Base-by-base conservation (phyloP, 768 basidiomycete species). In the Phylloporus sp. region DNA sequence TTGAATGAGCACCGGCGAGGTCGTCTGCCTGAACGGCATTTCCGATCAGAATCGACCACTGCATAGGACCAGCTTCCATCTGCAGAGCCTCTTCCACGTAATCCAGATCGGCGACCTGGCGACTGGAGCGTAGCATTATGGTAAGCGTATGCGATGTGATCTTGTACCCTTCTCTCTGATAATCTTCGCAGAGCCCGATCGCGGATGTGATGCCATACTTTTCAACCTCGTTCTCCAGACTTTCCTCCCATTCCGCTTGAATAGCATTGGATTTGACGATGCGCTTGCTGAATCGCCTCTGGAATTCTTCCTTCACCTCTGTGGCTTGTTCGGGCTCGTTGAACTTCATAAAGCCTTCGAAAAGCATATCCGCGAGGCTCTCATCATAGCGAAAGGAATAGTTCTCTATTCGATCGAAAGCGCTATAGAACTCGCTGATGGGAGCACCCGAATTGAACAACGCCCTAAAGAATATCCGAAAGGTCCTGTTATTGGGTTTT, bases 11-110 rank as follows among this genome's bases (percentile, higher is more conserved):
- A 16, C 72, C 66, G 1, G 54, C 18, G 6, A 73, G 47, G 42
- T 77, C 66, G 16, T 70, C 71, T 1, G 66, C 55, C 12, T 71
- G 72, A 43, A 78, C 61, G 36, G 71, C 71, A 56, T 86, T 85
- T 39, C 64, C 61, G 52, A 90, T 73, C 29, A 88, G 61, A 47
- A 77, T 67, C 5, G 78, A 73, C 78, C 85, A 88, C 29, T 80
- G 79, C 13, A 67, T 56, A 0, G 72, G 67, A 9, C 70, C 69
- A 20, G 77, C 74, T 40, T 64, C 62, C 45, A 80, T 47, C 18
- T 62, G 65, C 6, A 84, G 68, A 13, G 67, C 69, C 26, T 68
- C 56, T 50, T 80, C 74, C 50, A 75, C 71, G 24, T 67, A 62
- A 23, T 63, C 64, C 31, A 85, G 65, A 52, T 82, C 77, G 7